phyloP scores from a whole-genome alignment of 768 basidiomycete genomes.

The Rhodotorula kratochvilovae region DNA sequence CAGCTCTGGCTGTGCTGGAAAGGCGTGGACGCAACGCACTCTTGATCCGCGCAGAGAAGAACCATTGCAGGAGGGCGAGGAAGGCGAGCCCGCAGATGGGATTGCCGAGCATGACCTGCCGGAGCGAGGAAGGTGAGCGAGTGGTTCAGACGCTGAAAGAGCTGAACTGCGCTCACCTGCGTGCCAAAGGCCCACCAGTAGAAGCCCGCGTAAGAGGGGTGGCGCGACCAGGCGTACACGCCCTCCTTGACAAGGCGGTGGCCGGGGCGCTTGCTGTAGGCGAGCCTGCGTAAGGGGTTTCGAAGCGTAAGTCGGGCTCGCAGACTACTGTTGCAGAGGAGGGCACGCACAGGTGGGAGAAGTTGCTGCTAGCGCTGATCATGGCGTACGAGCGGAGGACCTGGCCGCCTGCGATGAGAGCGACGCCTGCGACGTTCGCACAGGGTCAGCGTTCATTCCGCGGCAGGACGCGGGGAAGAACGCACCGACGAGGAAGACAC shows the following conservation, averaged over 20 bases:
- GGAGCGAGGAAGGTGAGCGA: background rate
- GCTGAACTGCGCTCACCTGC: constrained; percentile 50
- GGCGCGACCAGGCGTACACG: constrained; percentile 79
- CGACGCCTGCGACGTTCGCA: constrained; percentile 55
- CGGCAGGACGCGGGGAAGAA: background rate
- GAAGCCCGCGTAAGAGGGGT: constrained; percentile 95
- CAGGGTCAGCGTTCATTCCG: background rate
- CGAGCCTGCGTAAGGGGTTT: constrained; percentile 52
- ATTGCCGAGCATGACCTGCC: constrained; percentile 71
- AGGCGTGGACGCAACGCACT: constrained; percentile 53
- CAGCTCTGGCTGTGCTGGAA: background rate
- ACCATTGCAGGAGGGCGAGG: constrained; percentile 67
- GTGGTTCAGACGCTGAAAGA: too few species aligned
- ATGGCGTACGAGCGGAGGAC: constrained; percentile 80
- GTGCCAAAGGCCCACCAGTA: constrained; percentile 97
- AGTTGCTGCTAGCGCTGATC: constrained; percentile 89
- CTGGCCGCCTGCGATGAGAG: constrained; percentile 67
- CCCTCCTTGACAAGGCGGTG: constrained; percentile 84
- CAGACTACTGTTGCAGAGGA: background rate
- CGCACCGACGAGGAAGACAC: constrained; percentile 32
- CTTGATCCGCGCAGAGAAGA: constrained; percentile 75
- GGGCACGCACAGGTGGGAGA: constrained; percentile 62
- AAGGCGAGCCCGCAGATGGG: constrained; percentile 67
- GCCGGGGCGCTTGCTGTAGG: constrained; percentile 63
- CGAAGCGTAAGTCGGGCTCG: too few species aligned